Conservation (phyloP, 139 green algal species). For the Penium margaritaceum region DNA sequence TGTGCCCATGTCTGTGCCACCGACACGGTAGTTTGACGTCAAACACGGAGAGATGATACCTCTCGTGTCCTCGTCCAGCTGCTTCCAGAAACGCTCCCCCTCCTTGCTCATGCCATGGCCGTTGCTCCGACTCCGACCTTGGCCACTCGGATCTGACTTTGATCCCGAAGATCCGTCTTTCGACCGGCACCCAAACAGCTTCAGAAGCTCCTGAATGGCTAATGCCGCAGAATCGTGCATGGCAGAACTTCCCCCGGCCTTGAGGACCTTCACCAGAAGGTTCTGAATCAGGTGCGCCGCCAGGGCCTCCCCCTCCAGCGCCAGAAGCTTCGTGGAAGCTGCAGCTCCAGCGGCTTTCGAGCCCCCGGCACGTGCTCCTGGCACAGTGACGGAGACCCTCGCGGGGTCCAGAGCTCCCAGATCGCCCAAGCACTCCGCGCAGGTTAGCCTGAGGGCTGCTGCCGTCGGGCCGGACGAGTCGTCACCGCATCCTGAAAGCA, state of each 20-base stretch:
- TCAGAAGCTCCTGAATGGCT: constrained; percentile 65
- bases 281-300: constrained; percentile 34
- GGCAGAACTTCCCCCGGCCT: constrained; percentile 61
- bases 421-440: constrained; percentile 46
- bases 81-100: neutral
- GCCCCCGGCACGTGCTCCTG: neutral
- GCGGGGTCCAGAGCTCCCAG: constrained; percentile 47
- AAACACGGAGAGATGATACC: constrained; percentile 24
- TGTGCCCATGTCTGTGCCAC: too few species aligned
- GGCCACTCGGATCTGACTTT: too few species aligned
- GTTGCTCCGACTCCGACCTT: too few species aligned
- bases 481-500: constrained; percentile 42
- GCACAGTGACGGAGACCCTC: constrained; percentile 11
- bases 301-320: constrained; percentile 28
- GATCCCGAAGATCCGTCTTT: neutral
- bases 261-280: constrained; percentile 74
- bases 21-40: constrained; percentile 50
- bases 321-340: constrained; percentile 3
- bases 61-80: neutral
- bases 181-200: constrained; percentile 26
- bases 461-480: constrained; percentile 10
- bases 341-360: neutral
- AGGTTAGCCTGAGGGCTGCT: constrained; percentile 26
- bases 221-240: constrained; percentile 67
- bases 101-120: too few species aligned